A percentile compares a stretch with the other conserved stretches of the same genome.
Conservation (phyloP, 2,329 filamentous ascomycete genomes). For the Aspergillus sp. region DNA sequence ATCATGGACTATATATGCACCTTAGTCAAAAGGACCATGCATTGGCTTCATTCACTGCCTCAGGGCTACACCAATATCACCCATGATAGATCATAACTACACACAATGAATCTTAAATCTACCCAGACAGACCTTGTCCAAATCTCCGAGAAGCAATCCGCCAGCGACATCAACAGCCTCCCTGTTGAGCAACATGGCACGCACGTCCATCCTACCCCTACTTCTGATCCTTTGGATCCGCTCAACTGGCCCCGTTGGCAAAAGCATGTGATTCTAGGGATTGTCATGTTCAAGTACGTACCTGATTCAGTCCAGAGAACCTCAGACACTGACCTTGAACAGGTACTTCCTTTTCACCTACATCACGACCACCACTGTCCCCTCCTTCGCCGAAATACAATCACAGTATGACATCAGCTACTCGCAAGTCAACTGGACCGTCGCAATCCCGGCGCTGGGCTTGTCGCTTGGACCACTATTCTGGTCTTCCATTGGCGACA, state of each 20-base stretch:
- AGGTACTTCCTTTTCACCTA: conserved; percentile 63
- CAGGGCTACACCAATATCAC: no score
- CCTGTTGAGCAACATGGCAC: conserved; percentile 28
- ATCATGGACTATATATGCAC: neutral
- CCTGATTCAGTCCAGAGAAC: neutral
- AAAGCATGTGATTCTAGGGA: conserved; percentile 53
- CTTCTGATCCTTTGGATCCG: conserved; percentile 54
- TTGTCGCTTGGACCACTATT: conserved; percentile 55
- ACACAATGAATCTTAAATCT: neutral
- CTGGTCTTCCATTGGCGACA: conserved; percentile 54
- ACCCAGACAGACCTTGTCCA: neutral
- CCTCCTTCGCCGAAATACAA: conserved; percentile 55
- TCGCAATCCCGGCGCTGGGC: conserved; percentile 56
- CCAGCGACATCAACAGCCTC: neutral
- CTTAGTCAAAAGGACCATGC: neutral
- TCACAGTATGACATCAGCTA: conserved; percentile 49
- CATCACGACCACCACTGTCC: conserved; percentile 59
- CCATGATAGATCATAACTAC: neutral
- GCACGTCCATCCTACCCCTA: conserved; percentile 46
- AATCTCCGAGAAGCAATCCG: conserved; percentile 1
- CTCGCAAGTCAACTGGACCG: conserved; percentile 57
- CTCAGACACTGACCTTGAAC: conserved; percentile 2
- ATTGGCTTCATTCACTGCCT: no score
- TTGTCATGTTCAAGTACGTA: conserved; percentile 56
- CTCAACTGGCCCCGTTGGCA: conserved; percentile 54